Evolutionary conservation across 2,329 filamentous ascomycete species (phyloP).

Genomic region (Sarocladium kiliense): DNA sequence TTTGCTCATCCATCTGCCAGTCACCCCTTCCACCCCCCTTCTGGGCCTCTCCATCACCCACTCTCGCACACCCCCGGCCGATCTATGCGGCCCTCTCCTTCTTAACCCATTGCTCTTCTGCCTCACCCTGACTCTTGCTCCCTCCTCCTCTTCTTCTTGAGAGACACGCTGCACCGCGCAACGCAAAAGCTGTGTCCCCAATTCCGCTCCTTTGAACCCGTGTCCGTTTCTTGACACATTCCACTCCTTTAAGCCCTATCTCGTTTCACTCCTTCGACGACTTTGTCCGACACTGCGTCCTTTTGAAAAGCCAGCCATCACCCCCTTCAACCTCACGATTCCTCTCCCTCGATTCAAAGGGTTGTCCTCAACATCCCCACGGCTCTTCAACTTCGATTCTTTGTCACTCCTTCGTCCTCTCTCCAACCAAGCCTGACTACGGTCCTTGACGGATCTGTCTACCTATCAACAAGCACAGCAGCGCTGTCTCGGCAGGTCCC

Average conservation of each 20-base stretch:
- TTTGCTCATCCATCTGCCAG: background rate
- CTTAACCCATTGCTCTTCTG: slow-evolving; percentile 3
- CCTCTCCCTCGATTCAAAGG: slow-evolving; percentile 3
- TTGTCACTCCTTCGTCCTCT: slow-evolving; percentile 4
- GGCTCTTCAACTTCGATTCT: slow-evolving; percentile 5
- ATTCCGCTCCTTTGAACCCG: slow-evolving; percentile 11
- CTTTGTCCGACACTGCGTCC: slow-evolving; percentile 11
- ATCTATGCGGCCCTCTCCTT: slow-evolving; percentile 6
- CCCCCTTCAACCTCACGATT: background rate
- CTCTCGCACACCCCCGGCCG: slow-evolving; percentile 3
- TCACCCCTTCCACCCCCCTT: background rate
- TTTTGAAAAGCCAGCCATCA: slow-evolving; percentile 5
- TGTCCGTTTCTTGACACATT: slow-evolving; percentile 12
- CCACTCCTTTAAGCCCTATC: slow-evolving; percentile 13
- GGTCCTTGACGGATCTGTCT: slow-evolving; percentile 8
- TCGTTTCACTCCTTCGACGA: slow-evolving; percentile 11
- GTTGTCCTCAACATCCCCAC: slow-evolving; percentile 3
- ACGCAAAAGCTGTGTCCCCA: slow-evolving; percentile 10
- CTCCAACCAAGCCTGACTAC: background rate
- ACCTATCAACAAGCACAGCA: background rate
- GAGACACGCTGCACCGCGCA: slow-evolving; percentile 10
- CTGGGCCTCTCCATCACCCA: too few species aligned
- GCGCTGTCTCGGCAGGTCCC: slow-evolving; percentile 5
- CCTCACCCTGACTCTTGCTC: background rate
- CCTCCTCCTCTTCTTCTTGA: slow-evolving; percentile 4